Percentiles rank a stretch among this genome's conserved stretches.
phyloP scores from a whole-genome alignment of 169 alveolate genomes.

The Plasmodium malariae region DNA sequence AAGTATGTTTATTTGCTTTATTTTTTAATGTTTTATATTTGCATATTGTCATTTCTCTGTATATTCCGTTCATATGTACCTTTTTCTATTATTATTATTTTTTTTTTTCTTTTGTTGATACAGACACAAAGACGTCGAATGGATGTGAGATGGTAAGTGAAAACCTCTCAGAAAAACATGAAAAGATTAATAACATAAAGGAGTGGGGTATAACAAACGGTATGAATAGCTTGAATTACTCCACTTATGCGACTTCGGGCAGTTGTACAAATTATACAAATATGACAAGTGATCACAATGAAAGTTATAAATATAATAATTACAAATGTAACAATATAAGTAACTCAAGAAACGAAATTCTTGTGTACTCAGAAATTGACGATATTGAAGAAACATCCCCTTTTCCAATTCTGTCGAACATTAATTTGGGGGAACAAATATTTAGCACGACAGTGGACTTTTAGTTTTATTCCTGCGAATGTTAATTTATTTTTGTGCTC shows the following conservation, averaged over 20 bases:
- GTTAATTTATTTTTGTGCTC: neutral
- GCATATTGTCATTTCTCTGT: neutral
- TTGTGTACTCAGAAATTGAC: constrained; percentile 59
- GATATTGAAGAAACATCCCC: constrained; percentile 73
- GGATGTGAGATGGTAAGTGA: neutral
- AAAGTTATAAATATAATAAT: constrained; percentile 28
- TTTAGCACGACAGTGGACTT: constrained; percentile 73
- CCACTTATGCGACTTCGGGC: neutral
- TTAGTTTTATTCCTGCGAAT: neutral
- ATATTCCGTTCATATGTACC: neutral
- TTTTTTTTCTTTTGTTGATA: neutral
- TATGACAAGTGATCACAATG: neutral
- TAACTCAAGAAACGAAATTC: constrained; percentile 2
- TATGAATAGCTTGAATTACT: neutral
- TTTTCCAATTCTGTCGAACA: constrained; percentile 47
- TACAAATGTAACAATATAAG: constrained; percentile 21
- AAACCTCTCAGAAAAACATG: neutral
- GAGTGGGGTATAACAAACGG: neutral
- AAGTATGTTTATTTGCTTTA: neutral
- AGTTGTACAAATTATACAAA: constrained; percentile 6
- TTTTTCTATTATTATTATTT: no score
- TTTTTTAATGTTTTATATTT: no score
- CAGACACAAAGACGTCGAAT: neutral
- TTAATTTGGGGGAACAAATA: constrained; percentile 70
- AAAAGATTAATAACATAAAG: neutral